A percentile compares a stretch with the other conserved stretches of the same genome.
These are phyloP conservation scores for Parascedosporium putredinis DNA, from an alignment of 2,329 filamentous ascomycete genomes.

Conservation along the genomic window DNA sequence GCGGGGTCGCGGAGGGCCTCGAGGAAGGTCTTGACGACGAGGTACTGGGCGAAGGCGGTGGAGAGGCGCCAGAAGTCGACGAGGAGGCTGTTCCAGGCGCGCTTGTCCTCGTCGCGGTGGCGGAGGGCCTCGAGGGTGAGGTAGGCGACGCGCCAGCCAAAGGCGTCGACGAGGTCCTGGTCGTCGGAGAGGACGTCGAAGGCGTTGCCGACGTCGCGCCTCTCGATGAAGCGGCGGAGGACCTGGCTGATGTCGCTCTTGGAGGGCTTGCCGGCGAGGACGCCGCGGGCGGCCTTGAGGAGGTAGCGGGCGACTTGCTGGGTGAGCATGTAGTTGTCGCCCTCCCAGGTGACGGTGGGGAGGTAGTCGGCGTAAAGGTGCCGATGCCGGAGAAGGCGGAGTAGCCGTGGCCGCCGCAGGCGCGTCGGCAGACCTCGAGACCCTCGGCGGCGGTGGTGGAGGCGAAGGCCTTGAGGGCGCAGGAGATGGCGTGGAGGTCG, in stretches of 20 bases:
- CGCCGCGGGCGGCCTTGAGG: slow-evolving; percentile 62
- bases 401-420: slow-evolving; percentile 71
- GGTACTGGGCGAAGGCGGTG: slow-evolving; percentile 66
- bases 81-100: slow-evolving; percentile 66
- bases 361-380: slow-evolving; percentile 65
- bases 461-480: slow-evolving; percentile 62
- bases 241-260: slow-evolving; percentile 59
- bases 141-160: slow-evolving; percentile 65
- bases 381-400: slow-evolving; percentile 67
- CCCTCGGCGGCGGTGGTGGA: slow-evolving; percentile 65
- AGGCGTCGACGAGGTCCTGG: slow-evolving; percentile 60
- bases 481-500: slow-evolving; percentile 67
- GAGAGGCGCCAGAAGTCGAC: slow-evolving; percentile 70
- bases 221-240: slow-evolving; percentile 51
- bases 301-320: slow-evolving; percentile 71
- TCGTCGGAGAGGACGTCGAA: slow-evolving; percentile 66
- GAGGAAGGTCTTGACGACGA: slow-evolving; percentile 66
- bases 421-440: slow-evolving; percentile 62
- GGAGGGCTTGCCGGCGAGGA: slow-evolving; percentile 49
- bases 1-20: slow-evolving; percentile 31
- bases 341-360: slow-evolving; percentile 61
- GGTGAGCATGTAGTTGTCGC: slow-evolving; percentile 74
- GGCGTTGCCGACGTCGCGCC: slow-evolving; percentile 59
- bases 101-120: slow-evolving; percentile 64
- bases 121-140: slow-evolving; percentile 67